Percentiles rank a stretch among this genome's conserved stretches.
Evolutionary conservation across 2,329 filamentous ascomycete genomes (phyloP).

Genomic region (Amesomyces nigricolor): DNA sequence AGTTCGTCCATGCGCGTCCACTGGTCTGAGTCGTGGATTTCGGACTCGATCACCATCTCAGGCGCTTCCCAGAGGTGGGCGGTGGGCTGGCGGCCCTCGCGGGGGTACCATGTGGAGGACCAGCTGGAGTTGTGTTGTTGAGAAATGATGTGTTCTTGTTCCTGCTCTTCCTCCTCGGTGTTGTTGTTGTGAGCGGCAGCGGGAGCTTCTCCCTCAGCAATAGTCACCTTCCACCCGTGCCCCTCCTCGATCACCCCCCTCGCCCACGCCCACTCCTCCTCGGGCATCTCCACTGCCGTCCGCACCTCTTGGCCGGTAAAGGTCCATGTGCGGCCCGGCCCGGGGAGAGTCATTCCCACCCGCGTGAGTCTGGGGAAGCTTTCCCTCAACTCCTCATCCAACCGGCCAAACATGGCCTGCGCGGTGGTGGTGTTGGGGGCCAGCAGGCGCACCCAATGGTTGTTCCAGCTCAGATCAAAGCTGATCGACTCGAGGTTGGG

Average conservation of each 20-base stretch:
- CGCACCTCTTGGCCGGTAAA: neutral
- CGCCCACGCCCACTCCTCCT: conserved; percentile 2
- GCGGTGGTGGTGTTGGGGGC: neutral
- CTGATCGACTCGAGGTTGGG: conserved; percentile 6
- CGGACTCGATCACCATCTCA: neutral
- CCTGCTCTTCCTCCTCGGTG: neutral
- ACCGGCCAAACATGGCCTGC: neutral
- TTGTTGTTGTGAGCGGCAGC: neutral
- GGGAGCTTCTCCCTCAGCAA: neutral
- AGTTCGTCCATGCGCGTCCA: neutral
- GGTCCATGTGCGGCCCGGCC: neutral
- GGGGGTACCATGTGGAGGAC: neutral
- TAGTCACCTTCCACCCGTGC: neutral
- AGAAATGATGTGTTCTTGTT: neutral
- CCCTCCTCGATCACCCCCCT: neutral
- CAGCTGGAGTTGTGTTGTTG: neutral
- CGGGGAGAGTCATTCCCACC: neutral
- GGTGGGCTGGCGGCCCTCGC: neutral
- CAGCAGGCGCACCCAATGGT: conserved; percentile 4
- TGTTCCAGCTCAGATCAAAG: conserved; percentile 11
- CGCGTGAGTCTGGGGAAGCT: neutral
- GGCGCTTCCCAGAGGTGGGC: neutral
- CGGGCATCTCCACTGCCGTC: neutral
- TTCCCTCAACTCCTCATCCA: neutral
- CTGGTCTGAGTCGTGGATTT: neutral